Evolutionary conservation across 1,284 basidiomycete species (phyloP).

Genomic region (Trichosporon ovoides): DNA sequence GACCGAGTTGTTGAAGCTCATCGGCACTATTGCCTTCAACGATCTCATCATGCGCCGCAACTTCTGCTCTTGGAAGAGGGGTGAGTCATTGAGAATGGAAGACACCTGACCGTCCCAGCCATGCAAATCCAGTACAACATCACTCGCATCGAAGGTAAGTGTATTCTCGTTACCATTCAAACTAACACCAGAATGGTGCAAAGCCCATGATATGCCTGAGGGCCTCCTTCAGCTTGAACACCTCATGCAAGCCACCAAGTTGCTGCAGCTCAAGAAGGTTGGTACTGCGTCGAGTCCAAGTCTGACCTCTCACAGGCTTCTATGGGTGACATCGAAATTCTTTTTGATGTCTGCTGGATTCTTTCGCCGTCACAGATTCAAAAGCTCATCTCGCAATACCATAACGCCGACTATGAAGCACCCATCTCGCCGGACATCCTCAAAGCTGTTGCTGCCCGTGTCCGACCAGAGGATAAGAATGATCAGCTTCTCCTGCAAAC

Average conservation of each 20-base stretch:
- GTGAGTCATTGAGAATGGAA: conserved; percentile 52
- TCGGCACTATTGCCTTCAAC: conserved; percentile 97
- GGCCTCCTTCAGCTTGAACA: conserved; percentile 96
- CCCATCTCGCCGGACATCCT: conserved; percentile 95
- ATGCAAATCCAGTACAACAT: conserved; percentile 99
- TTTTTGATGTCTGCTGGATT: conserved; percentile 99
- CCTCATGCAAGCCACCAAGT: conserved; percentile 98
- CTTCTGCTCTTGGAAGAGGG: conserved; percentile 99
- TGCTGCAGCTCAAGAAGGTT: conserved; percentile 97
- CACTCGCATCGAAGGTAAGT: conserved; percentile 74
- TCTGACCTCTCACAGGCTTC: conserved; percentile 59
- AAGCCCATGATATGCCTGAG: conserved; percentile 98
- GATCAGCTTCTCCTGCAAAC: conserved; percentile 90
- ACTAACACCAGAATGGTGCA: conserved; percentile 62
- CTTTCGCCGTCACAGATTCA: conserved; percentile 98
- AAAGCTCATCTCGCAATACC: conserved; percentile 96
- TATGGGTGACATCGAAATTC: conserved; percentile 91
- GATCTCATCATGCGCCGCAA: conserved; percentile 97
- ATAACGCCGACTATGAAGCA: conserved; percentile 87
- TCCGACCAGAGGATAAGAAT: conserved; percentile 88
- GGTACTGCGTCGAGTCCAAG: conserved; percentile 20
- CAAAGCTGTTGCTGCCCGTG: conserved; percentile 88
- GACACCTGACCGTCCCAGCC: conserved; percentile 53
- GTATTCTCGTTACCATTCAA: too few relatives aligned
- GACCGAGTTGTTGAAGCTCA: conserved; percentile 91